Conservation (phyloP, 371 early-diverging fungal species). For the Spiromyces aspiralis region DNA sequence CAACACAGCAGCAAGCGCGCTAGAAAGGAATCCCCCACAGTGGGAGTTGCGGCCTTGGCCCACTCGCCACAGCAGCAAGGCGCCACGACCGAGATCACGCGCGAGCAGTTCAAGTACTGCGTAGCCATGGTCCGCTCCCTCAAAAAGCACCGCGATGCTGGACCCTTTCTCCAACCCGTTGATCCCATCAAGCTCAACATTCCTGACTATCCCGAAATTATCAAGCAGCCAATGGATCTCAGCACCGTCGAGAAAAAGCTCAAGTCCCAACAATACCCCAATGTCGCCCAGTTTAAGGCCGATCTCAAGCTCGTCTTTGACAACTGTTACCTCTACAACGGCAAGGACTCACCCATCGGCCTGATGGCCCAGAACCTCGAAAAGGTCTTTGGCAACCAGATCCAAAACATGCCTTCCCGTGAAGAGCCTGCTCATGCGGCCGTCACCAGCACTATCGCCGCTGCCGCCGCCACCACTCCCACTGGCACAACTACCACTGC, state of each 20-base stretch:
- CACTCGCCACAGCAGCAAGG: too few relatives aligned
- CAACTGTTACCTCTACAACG: constrained; percentile 96
- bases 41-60: too few relatives aligned
- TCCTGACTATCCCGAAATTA: constrained; percentile 87
- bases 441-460: too few relatives aligned
- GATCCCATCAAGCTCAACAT: constrained; percentile 82
- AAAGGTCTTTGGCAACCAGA: constrained; percentile 43
- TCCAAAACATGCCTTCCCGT: constrained; percentile 19
- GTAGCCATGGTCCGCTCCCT: constrained; percentile 50
- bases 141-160: constrained; percentile 63
- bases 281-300: constrained; percentile 55
- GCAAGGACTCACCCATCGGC: constrained; percentile 54
- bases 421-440: not conserved
- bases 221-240: constrained; percentile 97
- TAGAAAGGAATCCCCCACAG: too few relatives aligned
- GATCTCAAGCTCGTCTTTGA: constrained; percentile 79
- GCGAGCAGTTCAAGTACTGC: constrained; percentile 69
- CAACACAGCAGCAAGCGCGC: too few relatives aligned
- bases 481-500: too few relatives aligned
- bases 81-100: constrained; percentile 35
- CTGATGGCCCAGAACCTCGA: constrained; percentile 56
- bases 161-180: constrained; percentile 84
- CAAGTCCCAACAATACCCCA: constrained; percentile 50
- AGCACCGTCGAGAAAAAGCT: constrained; percentile 81
- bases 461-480: too few relatives aligned